Conservation (phyloP, 1,139 yeast genomes). For the Geotrichum bryndzae region DNA sequence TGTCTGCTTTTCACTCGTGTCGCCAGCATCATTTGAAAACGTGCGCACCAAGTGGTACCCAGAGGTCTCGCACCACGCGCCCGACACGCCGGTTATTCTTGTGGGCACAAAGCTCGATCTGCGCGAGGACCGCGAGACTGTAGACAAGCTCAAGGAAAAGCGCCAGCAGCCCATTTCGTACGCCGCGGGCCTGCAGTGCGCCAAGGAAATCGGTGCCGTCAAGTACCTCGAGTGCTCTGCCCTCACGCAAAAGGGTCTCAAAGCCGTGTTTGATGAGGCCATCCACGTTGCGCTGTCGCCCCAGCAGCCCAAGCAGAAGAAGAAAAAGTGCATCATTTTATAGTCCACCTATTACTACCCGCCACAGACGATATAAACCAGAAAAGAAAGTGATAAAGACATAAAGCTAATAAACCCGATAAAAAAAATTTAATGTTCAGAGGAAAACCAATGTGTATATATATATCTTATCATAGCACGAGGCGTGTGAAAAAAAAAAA, state of each 20-base stretch:
- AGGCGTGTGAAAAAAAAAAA: too few species aligned
- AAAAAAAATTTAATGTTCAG: not conserved
- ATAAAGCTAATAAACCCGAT: too few species aligned
- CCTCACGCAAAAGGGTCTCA: conserved; percentile 69
- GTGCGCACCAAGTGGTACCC: conserved; percentile 98
- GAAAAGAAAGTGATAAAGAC: too few species aligned
- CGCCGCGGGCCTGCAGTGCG: conserved; percentile 87
- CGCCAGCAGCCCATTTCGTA: conserved; percentile 79
- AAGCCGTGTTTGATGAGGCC: conserved; percentile 73
- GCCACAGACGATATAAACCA: not conserved
- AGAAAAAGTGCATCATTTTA: conserved; percentile 14
- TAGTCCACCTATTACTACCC: not conserved
- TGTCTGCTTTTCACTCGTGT: conserved; percentile 89
- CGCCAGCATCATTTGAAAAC: conserved; percentile 97
- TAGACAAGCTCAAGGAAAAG: conserved; percentile 85
- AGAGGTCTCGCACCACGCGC: conserved; percentile 96
- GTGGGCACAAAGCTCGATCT: conserved; percentile 95
- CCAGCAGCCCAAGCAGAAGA: conserved; percentile 9
- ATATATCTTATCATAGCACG: too few species aligned
- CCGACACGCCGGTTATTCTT: conserved; percentile 92
- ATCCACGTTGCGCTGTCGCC: conserved; percentile 59
- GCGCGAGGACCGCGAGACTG: conserved; percentile 85
- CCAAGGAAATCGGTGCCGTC: conserved; percentile 89
- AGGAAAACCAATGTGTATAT: not conserved
- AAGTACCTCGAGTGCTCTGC: conserved; percentile 92